A percentile compares a stretch with the other conserved stretches of the same genome.
phyloP scores from a whole-genome alignment of 805 yeast species.

The Metschnikowia anglica region DNA sequence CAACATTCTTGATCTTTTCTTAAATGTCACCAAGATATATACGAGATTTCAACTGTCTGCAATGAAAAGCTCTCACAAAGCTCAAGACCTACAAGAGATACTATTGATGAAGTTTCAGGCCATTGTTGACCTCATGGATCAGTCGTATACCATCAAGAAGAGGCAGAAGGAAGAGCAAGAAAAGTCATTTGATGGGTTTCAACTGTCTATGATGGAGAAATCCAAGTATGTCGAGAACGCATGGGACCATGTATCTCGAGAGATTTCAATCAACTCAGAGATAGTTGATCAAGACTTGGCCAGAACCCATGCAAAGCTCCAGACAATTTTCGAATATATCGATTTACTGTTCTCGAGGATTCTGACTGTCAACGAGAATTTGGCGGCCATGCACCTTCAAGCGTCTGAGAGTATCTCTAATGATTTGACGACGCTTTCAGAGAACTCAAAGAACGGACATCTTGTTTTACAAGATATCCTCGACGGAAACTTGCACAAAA shows the following conservation, averaged over 20 bases:
- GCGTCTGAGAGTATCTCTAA: conserved; percentile 4
- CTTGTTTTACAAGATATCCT: conserved; percentile 6
- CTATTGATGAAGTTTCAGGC: conserved; percentile 4
- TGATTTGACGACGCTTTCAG: background rate
- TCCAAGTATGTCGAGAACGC: conserved; percentile 1
- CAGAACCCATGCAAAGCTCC: conserved; percentile 4
- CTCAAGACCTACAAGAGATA: conserved; percentile 8
- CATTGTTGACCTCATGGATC: conserved; percentile 6
- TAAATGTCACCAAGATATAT: conserved; percentile 43
- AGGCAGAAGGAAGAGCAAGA: conserved; percentile 1
- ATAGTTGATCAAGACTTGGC: conserved; percentile 3
- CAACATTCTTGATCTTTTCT: conserved; percentile 45
- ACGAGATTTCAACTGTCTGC: conserved; percentile 13
- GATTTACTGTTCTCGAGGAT: conserved; percentile 3
- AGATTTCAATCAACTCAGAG: conserved; percentile 4
- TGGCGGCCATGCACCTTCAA: conserved; percentile 3
- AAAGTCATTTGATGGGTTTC: conserved; percentile 6
- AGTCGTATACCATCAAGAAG: background rate
- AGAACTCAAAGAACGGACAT: conserved; percentile 4
- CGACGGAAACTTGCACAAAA: conserved; percentile 4
- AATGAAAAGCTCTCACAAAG: background rate
- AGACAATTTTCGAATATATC: conserved; percentile 4
- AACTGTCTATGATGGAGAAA: conserved; percentile 3
- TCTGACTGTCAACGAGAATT: conserved; percentile 3
- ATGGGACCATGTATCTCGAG: conserved; percentile 6